These are phyloP conservation scores for Chytriomyces confervae DNA, from an alignment of 192 early-diverging fungal genomes.

Conservation along the genomic window DNA sequence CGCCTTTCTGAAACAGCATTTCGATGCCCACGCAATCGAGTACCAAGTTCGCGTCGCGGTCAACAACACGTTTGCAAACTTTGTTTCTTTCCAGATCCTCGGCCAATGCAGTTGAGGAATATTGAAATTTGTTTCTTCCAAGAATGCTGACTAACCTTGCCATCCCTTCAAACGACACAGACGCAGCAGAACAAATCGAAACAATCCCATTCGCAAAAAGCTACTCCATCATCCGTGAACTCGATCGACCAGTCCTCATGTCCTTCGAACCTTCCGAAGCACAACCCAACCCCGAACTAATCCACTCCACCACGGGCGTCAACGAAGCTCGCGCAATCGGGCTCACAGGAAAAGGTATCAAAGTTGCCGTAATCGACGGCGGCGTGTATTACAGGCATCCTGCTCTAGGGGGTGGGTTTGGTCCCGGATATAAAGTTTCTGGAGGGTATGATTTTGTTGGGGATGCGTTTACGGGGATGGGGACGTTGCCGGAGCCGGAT, in stretches of 20 bases:
- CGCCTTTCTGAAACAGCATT: no score
- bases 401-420: constrained; percentile 54
- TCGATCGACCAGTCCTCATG: background rate
- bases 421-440: constrained; percentile 45
- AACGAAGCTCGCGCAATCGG: constrained; percentile 37
- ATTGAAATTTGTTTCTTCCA: no score
- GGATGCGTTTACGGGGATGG: constrained; percentile 36
- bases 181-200: background rate
- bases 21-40: no score
- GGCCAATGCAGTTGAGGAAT: no score
- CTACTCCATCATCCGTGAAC: background rate
- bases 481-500: constrained; percentile 32
- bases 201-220: constrained; percentile 12
- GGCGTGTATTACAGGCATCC: constrained; percentile 60
- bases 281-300: background rate
- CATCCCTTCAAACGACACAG: no score
- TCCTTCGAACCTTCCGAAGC: background rate
- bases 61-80: no score
- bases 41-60: no score
- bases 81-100: no score
- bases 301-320: constrained; percentile 37
- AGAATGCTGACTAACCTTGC: no score
- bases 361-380: constrained; percentile 56
- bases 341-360: constrained; percentile 54
- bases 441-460: constrained; percentile 52